Base-by-base conservation (phyloP, 345 rosid genomes). In the Lenwebbia sp. region DNA sequence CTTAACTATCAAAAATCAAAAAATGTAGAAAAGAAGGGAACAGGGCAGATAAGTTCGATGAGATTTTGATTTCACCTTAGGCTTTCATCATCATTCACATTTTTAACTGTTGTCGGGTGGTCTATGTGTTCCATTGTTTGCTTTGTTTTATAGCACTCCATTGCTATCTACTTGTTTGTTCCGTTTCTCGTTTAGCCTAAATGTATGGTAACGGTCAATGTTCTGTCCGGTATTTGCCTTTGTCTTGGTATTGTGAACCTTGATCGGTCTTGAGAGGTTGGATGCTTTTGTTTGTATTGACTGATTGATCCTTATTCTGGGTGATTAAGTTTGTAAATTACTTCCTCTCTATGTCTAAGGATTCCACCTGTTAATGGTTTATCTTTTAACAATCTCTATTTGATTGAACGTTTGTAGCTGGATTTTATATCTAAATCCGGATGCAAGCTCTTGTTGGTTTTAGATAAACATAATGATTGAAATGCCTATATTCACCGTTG, bases 11-110 rank as follows among this genome's bases (percentile, higher is more conserved):
- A 25, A 60, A 85, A 87, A 60, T 44, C 83, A 26, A 62, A 65
- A 82, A 74, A 85, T n/a, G 84, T 84, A 85, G n/a, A 21, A 82
- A 84, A 83, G 56, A 19, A 55, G 86, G 88, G 86, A 85, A 82
- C 88, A 85, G 84, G 90, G 90, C 89, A 87, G 89, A 86, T 86
- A 85, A 86, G 89, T 91, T 86, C 83, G 88, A 88, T 88, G 87
- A 87, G 91, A 88, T 65, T 87, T 88, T 84, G 78, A 60, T 86
- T 83, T 86, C 89, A 50, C 52, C 86, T 86, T 52, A 81, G 87
- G 88, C 85, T 82, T 87, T 83, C 82, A 54, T 86, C 86, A 82
- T 82, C 44, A 87, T 87, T 82, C 83, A 84, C 89, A 88, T 84
- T 82, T 53, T 89, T 86, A 82, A 88, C 87, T 84, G 87, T 55